Base-by-base conservation (phyloP, 805 yeast species). In the Pichia nanzhaoensis region DNA sequence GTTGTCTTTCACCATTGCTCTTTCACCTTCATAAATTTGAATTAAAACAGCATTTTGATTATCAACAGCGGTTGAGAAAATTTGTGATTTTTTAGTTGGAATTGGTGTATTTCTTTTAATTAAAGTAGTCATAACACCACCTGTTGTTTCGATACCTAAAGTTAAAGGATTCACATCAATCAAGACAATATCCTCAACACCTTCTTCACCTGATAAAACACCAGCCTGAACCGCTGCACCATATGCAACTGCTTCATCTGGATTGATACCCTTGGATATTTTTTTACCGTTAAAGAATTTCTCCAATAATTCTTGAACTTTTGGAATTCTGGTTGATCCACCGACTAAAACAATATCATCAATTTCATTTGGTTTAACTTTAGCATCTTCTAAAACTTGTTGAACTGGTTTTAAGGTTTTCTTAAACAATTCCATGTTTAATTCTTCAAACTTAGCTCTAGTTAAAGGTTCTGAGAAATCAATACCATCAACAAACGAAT, bases 221-320 rank as follows among this genome's bases (percentile, higher is more conserved):
- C 98, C 98, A 47, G 96, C 98, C 75, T 91, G 99, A 53, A 91
- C 97, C 53, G 99, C 97, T 51, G 98, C 98, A 79, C 99, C 99
- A 61, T 82, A 91, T 37, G 98, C 99, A 63, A 91, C 98, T 66
- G 99, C 99, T 77, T 91, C 99, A 73, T 91, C 99, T 53, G 99
- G 98, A 76, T 91, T 91, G 63, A 91, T 91, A 61, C 96, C 91
- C 79, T 90, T 91, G 56, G 95, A 87, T 55, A 95, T 91, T 71
- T 89, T 89, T 78, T 93, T 91, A 60, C 96, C 96, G 62, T 84
- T 81, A 65, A 91, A 91, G 78, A 70, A 89, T 54, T 83, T 77
- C 71, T 91, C 95, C 57, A 91, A 78, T 60, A 91, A 77, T 71
- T 86, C 84, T 75, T 90, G 98, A 58, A 91, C 91, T 78, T 89